phyloP scores from a whole-genome alignment of 2,329 filamentous ascomycete genomes.

The Talaromyces sp. region DNA sequence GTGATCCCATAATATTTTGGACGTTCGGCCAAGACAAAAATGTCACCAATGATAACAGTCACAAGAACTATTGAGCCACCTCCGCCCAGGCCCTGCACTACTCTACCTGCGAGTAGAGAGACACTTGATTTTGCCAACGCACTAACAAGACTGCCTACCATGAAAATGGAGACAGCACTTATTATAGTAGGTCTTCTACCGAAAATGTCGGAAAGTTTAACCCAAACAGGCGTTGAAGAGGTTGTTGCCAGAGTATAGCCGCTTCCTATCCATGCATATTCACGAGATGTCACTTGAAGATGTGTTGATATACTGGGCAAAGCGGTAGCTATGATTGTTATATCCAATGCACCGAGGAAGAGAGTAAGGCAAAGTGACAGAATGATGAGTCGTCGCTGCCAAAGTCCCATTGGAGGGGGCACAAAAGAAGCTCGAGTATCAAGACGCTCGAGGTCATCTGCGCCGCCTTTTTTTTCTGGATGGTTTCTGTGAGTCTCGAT shows the following conservation, averaged over 20 bases:
- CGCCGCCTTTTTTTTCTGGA: background rate
- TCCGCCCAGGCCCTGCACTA: conserved; percentile 60
- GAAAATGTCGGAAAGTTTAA: conserved; percentile 54
- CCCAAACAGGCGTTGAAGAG: conserved; percentile 46
- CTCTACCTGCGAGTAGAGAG: conserved; percentile 61
- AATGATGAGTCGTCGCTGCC: background rate
- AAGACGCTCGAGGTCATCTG: background rate
- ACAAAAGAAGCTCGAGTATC: background rate
- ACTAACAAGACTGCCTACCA: conserved; percentile 58
- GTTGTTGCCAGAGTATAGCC: conserved; percentile 41
- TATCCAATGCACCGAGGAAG: conserved; percentile 6
- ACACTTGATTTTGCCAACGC: conserved; percentile 56
- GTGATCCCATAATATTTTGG: conserved; percentile 6
- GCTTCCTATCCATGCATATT: conserved; percentile 44
- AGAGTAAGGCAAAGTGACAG: conserved; percentile 4
- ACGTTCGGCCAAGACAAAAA: conserved; percentile 56
- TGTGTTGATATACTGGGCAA: conserved; percentile 39
- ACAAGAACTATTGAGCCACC: conserved; percentile 61
- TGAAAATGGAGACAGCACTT: conserved; percentile 58
- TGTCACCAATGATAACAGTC: conserved; percentile 60
- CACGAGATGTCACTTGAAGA: conserved; percentile 34
- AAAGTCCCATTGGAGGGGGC: background rate
- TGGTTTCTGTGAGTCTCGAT: no score
- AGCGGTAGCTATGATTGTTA: conserved; percentile 37
- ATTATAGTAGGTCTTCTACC: conserved; percentile 62